Conservation (phyloP, 2,329 filamentous ascomycete genomes). For the Fusarium tuaranense region DNA sequence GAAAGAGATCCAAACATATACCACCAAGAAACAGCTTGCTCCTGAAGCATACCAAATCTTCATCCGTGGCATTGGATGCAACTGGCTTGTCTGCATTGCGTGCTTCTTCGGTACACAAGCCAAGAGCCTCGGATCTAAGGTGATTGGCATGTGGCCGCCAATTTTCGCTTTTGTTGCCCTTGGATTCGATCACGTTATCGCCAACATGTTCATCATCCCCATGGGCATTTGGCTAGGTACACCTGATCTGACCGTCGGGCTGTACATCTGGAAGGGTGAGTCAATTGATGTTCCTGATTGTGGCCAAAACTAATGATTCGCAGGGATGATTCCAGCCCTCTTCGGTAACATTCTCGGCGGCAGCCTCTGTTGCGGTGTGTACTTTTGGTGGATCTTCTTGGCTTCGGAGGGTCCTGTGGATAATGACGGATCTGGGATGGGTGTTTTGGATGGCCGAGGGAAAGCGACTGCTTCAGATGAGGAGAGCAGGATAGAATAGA, state of each 20-base stretch:
- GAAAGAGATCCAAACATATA: conserved; percentile 58
- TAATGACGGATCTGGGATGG: conserved; percentile 5
- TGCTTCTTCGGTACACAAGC: conserved; percentile 61
- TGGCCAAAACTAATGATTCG: background rate
- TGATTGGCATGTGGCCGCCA: conserved; percentile 68
- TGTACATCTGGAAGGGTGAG: conserved; percentile 68
- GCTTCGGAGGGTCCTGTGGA: conserved; percentile 6
- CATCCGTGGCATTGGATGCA: conserved; percentile 65
- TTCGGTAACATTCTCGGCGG: conserved; percentile 69
- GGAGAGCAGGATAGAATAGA: conserved; percentile 24
- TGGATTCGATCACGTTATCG: conserved; percentile 67
- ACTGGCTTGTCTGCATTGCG: conserved; percentile 69
- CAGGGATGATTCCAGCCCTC: conserved; percentile 60
- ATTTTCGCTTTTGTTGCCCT: conserved; percentile 66
- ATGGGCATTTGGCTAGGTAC: conserved; percentile 62
- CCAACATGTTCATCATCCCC: conserved; percentile 67
- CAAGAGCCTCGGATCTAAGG: conserved; percentile 63
- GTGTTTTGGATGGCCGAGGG: conserved; percentile 7
- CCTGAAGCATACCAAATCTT: conserved; percentile 65
- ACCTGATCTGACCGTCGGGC: conserved; percentile 56
- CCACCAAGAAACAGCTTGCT: conserved; percentile 60
- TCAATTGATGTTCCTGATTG: rapidly evolving
- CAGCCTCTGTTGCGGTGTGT: conserved; percentile 61
- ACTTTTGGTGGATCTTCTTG: conserved; percentile 43
- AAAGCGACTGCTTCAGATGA: conserved; percentile 27